A percentile compares a stretch with the other conserved stretches of the same genome.
Evolutionary conservation across 306 rosid species (phyloP).

Genomic region (Alnus glutinosa): DNA sequence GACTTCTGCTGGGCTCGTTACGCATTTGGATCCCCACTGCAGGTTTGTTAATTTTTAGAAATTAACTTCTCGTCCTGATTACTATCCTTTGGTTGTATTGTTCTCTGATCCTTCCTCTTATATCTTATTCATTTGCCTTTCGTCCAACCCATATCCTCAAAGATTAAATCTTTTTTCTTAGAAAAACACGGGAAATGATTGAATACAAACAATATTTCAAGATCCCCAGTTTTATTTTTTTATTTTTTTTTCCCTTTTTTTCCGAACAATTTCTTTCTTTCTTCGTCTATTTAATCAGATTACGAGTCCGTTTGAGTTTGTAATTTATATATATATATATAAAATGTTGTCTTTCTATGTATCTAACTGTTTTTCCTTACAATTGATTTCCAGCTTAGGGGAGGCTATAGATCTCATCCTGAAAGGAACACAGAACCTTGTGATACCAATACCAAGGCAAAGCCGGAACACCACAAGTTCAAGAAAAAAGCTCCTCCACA

Average conservation of each 20-base stretch:
- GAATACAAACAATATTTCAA: background rate
- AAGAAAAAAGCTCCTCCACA: conserved; percentile 32
- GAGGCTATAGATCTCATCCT: conserved; percentile 70
- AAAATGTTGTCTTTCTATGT: background rate
- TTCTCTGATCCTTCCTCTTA: too few relatives aligned
- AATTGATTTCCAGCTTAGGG: conserved; percentile 42
- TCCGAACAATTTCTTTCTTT: background rate
- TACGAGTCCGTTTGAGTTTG: too few relatives aligned
- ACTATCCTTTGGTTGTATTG: too few relatives aligned
- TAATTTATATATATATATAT: too few relatives aligned
- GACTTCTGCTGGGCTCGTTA: conserved; percentile 33
- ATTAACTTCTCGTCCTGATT: background rate
- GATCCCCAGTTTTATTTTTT: background rate
- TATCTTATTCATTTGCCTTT: too few relatives aligned
- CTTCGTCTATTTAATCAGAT: background rate
- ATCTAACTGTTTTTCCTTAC: background rate
- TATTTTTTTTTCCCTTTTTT: too few relatives aligned
- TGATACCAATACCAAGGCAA: conserved; percentile 47
- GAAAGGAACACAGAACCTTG: conserved; percentile 72
- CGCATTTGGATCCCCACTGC: conserved; percentile 64
- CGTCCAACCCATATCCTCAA: too few relatives aligned
- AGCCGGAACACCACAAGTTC: conserved; percentile 13
- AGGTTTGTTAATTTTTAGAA: conserved; percentile 38
- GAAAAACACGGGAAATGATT: too few relatives aligned
- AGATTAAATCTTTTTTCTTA: too few relatives aligned